Evolutionary conservation across 805 yeast genomes (phyloP), one percentile per base, ranked within the genome.

Genomic region (Wickerhamiella brachini): DNA sequence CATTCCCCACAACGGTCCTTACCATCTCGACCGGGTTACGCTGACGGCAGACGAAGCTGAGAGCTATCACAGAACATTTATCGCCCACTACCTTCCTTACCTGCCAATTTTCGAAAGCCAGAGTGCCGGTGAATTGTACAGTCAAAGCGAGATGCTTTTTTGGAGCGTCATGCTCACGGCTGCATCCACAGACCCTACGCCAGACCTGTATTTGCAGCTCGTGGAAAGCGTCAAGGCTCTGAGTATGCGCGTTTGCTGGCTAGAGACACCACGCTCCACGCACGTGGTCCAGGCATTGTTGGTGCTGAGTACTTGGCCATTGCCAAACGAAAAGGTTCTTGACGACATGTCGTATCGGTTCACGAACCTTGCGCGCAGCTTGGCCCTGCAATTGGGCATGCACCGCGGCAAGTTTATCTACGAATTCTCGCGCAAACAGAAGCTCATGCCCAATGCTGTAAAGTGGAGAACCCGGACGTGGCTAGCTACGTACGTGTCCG

Each of bases 381-480:
- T 89, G 49, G 85, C 94, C 0, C 76, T 83, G 56, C 97, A 89
- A 64, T 68, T 89, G 37, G 97, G 97, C 10, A 71, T 89, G 54
- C 97, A 89, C 66, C 71, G 96, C 56, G 97, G 96, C 23, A 85
- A 84, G 63, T 89, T 89, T 64, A 86, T 89, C 57, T 79, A 83
- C 55, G 97, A 89, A 61, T 89, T 89, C 58, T 82, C 94, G 6
- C 74, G 97, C 61, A 85, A 90, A 29, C 97, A 89, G 63, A 93
- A 84, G 4, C 77, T 85, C 22, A 72, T 88, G 66, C 90, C 90
- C 0, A 87, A 89, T 66, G 90, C 95, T 5, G 96, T 86, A 58
- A 81, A 80, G 61, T 89, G 96, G 97, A 75, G 97, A 65, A 87
- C 96, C 1, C 72, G 95, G 57, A 79, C 95, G 1, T 89, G 97